These are phyloP conservation scores for Conoideocrella luteorostrata DNA, from an alignment of 2,329 filamentous ascomycete species.

Conservation along the genomic window DNA sequence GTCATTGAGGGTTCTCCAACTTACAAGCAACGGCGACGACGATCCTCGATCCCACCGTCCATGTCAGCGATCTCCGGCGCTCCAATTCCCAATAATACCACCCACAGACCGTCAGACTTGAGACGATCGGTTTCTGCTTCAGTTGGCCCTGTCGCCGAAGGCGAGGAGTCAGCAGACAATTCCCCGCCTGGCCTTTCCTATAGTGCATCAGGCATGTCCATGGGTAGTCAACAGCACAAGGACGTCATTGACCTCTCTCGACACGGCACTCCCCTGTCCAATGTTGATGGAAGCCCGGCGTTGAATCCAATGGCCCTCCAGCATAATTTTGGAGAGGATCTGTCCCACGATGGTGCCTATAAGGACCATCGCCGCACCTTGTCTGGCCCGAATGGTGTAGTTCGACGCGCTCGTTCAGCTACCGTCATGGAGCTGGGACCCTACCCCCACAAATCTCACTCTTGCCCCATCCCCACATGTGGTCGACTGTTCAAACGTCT, in stretches of 20 bases:
- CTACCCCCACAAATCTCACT: slow-evolving; percentile 96
- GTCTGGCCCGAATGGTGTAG: slow-evolving; percentile 66
- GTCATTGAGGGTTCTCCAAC: slow-evolving; percentile 97
- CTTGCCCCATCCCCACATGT: slow-evolving; percentile 97
- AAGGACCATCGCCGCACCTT: slow-evolving; percentile 57
- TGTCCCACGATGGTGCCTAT: slow-evolving; percentile 42
- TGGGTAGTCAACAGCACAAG: slow-evolving; percentile 62
- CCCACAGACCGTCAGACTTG: slow-evolving; percentile 81
- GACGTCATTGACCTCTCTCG: slow-evolving; percentile 79
- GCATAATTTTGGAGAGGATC: slow-evolving; percentile 66
- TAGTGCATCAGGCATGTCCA: slow-evolving; percentile 60
- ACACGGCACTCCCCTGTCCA: slow-evolving; percentile 83
- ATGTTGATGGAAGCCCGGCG: slow-evolving; percentile 73
- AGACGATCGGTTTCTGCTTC: slow-evolving; percentile 86
- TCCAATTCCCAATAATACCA: slow-evolving; percentile 53
- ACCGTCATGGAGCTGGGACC: slow-evolving; percentile 95
- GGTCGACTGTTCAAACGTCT: slow-evolving; percentile 97
- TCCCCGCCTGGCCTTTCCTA: slow-evolving; percentile 72
- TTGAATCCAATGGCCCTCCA: slow-evolving; percentile 64
- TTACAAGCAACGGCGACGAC: slow-evolving; percentile 92
- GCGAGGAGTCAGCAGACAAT: slow-evolving; percentile 70
- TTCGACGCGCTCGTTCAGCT: slow-evolving; percentile 85
- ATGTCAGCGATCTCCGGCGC: slow-evolving; percentile 63
- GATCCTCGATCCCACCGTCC: slow-evolving; percentile 84
- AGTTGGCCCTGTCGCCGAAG: slow-evolving; percentile 73